Percentiles rank a stretch among this genome's conserved stretches.
Evolutionary conservation across 2,329 filamentous ascomycete genomes (phyloP).

Genomic region (Monilinia aucupariae): DNA sequence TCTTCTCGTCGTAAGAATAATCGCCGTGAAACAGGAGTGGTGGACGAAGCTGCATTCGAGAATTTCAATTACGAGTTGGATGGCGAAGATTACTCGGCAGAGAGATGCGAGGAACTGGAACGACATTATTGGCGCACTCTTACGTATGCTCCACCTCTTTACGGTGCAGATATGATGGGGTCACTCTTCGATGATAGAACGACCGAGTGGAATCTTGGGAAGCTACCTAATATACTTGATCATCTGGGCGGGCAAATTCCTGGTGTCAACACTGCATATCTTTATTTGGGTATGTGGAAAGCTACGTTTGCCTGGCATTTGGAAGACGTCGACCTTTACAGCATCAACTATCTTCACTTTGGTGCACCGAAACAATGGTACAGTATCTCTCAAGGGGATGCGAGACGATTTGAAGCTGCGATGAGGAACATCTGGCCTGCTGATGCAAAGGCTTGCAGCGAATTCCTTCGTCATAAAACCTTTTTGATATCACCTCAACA

Average conservation of each 20-base stretch:
- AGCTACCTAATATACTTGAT: slow-evolving; percentile 87
- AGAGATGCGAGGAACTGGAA: slow-evolving; percentile 91
- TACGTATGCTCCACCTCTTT: slow-evolving; percentile 89
- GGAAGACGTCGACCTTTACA: slow-evolving; percentile 97
- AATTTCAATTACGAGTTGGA: slow-evolving; percentile 88
- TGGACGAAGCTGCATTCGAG: slow-evolving; percentile 87
- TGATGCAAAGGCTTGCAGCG: slow-evolving; percentile 90
- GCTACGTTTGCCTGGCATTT: slow-evolving; percentile 98
- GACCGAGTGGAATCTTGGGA: slow-evolving; percentile 88
- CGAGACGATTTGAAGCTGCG: slow-evolving; percentile 82
- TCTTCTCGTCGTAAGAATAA: slow-evolving; percentile 85
- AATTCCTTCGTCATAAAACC: slow-evolving; percentile 95
- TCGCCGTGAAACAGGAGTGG: slow-evolving; percentile 68
- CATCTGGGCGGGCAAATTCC: slow-evolving; percentile 93
- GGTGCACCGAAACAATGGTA: slow-evolving; percentile 99
- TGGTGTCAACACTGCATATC: slow-evolving; percentile 94
- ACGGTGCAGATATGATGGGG: slow-evolving; percentile 93
- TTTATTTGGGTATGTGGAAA: slow-evolving; percentile 99
- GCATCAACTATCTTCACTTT: slow-evolving; percentile 99
- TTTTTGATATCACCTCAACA: slow-evolving; percentile 92
- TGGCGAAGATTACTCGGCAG: slow-evolving; percentile 77
- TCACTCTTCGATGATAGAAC: slow-evolving; percentile 86
- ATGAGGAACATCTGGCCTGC: slow-evolving; percentile 96
- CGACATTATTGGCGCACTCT: slow-evolving; percentile 95
- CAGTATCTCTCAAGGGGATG: slow-evolving; percentile 94